Conservation (phyloP, 352 stramenopile species). For the Blastocystis sp. region DNA sequence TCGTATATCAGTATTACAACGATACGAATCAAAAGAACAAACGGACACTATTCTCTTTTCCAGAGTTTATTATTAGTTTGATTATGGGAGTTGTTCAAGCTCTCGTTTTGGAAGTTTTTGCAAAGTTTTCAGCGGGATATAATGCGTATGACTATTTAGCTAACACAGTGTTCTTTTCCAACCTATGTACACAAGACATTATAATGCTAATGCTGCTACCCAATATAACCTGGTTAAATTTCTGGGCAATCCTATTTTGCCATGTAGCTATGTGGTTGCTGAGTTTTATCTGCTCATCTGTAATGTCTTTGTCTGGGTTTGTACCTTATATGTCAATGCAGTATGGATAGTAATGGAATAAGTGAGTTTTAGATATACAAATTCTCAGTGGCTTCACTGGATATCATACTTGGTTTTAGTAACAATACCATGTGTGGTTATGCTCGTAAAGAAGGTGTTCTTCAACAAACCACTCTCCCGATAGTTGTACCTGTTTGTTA, state of each 20-base stretch:
- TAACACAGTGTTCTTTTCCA: conserved; percentile 16
- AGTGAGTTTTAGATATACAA: neutral
- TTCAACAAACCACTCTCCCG: neutral
- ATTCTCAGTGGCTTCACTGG: neutral
- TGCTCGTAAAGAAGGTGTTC: neutral
- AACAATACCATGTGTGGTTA: neutral
- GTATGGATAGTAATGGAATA: neutral
- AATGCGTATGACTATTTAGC: neutral
- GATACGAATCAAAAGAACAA: neutral
- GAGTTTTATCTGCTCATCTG: conserved; percentile 1
- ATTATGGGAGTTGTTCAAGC: neutral
- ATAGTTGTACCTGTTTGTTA: neutral
- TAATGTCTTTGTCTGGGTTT: neutral
- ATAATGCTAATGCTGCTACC: neutral
- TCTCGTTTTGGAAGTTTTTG: neutral
- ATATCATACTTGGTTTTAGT: neutral
- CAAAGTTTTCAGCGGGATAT: neutral
- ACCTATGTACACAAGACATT: conserved; percentile 20
- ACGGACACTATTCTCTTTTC: neutral
- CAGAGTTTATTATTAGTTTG: neutral
- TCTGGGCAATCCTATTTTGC: conserved; percentile 24
- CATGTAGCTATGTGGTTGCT: conserved; percentile 9
- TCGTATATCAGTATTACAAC: conserved; percentile 46
- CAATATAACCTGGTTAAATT: conserved; percentile 18
- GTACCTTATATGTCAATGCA: conserved; percentile 51